A percentile compares a stretch with the other conserved stretches of the same genome.
Evolutionary conservation across 2,329 filamentous ascomycete genomes (phyloP).

Genomic region (Sarocladiaceae sp.): DNA sequence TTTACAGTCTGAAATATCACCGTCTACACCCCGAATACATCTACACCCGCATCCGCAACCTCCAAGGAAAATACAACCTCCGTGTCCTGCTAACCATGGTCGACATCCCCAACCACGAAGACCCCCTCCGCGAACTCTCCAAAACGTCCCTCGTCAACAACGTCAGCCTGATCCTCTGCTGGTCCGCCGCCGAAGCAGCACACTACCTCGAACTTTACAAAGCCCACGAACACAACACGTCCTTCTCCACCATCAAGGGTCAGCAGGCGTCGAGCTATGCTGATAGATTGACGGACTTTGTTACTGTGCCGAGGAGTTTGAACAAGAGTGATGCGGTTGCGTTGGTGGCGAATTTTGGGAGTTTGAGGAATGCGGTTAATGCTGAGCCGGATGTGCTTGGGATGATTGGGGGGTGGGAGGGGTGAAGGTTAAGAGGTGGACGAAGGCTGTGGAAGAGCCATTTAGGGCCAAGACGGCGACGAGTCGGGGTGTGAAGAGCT

Average conservation of each 20-base stretch:
- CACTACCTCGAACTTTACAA: slow-evolving; percentile 95
- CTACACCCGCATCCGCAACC: slow-evolving; percentile 81
- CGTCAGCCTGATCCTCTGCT: slow-evolving; percentile 86
- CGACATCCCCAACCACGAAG: slow-evolving; percentile 92
- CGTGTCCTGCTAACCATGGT: slow-evolving; percentile 87
- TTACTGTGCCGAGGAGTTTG: slow-evolving; percentile 82
- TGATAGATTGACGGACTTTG: slow-evolving; percentile 85
- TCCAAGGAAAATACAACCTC: slow-evolving; percentile 82
- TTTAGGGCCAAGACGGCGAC: slow-evolving; percentile 72
- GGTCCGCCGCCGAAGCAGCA: slow-evolving; percentile 89
- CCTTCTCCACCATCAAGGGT: slow-evolving; percentile 75
- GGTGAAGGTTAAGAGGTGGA: slow-evolving; percentile 89
- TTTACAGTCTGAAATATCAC: slow-evolving; percentile 80
- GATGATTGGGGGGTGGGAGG: slow-evolving; percentile 87
- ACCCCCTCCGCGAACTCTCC: slow-evolving; percentile 80
- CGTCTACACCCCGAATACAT: slow-evolving; percentile 97
- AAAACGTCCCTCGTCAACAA: slow-evolving; percentile 93
- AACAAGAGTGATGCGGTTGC: slow-evolving; percentile 94
- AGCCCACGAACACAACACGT: slow-evolving; percentile 75
- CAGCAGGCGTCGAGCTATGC: slow-evolving; percentile 80
- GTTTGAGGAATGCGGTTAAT: slow-evolving; percentile 80
- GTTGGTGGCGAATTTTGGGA: slow-evolving; percentile 88
- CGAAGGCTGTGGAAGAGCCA: slow-evolving; percentile 73
- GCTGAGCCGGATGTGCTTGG: slow-evolving; percentile 81
- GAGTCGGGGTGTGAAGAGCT: slow-evolving; percentile 33